A percentile compares a stretch with the other conserved stretches of the same genome.
Conservation (phyloP, 2,329 filamentous ascomycete species). For the Colletotrichum acutatum region DNA sequence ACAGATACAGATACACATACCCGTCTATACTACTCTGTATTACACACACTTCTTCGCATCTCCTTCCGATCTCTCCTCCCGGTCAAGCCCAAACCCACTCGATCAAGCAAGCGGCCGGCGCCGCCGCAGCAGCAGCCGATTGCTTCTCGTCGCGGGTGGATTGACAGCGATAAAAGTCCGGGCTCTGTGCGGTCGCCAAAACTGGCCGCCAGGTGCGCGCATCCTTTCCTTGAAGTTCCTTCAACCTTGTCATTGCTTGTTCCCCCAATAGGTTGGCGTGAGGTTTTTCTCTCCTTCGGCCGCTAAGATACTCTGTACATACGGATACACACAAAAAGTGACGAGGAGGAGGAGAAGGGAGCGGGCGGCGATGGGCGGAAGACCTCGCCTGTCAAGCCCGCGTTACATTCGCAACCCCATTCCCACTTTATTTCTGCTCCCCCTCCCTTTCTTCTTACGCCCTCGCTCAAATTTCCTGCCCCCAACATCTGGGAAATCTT, state of each 20-base stretch:
- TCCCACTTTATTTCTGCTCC: constrained; percentile 16
- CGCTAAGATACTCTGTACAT: background rate
- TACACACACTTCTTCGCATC: background rate
- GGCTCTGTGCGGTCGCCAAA: background rate
- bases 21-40: background rate
- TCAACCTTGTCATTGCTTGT: background rate
- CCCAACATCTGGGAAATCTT: constrained; percentile 10
- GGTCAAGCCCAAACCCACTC: background rate
- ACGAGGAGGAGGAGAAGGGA: background rate
- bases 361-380: constrained; percentile 24
- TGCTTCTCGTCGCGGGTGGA: background rate
- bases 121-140: constrained; percentile 13
- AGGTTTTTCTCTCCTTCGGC: constrained; percentile 12
- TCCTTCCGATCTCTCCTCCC: background rate
- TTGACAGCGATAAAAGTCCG: background rate
- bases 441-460: background rate
- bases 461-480: constrained; percentile 11
- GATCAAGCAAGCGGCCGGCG: constrained; percentile 31
- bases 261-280: background rate
- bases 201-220: constrained; percentile 9
- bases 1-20: background rate
- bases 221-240: background rate
- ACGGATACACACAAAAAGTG: background rate
- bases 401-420: constrained; percentile 33
- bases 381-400: constrained; percentile 31